Base-by-base conservation (phyloP, 441 rosid species). In the Corymbia calophylla region DNA sequence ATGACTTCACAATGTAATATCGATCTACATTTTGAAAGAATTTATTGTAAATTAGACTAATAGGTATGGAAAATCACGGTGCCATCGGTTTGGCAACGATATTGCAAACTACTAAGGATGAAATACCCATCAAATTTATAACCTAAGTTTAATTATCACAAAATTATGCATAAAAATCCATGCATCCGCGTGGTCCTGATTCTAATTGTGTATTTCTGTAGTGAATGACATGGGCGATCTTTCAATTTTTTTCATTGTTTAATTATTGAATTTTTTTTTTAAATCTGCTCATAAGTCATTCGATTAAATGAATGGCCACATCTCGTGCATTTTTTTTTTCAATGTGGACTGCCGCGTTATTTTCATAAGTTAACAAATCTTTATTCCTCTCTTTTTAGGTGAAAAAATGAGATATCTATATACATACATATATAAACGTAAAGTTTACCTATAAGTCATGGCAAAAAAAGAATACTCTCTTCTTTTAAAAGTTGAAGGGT, bases 1-100 rank as follows among this genome's bases (percentile, higher is more conserved):
- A 56, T 2, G 9, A 23, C 13, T 4, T 4, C 1, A 0, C 5
- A 56, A 9, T 23, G 6, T 23, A 27, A 56, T 9, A 56, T 56
- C 62, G 1, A 56, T 56, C 29, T 56, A 56, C 62, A 56, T 9
- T 21, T 56, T 1, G 29, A 27, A 56, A 56, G 0, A 9, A 56
- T 56, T 56, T 56, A 56, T 56, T 56, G 13, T 62, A 29, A 62
- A 56, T 56, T 56, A 23, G 29, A 23, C 62, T 23, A n/a, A 56
- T 56, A 56, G 62, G 29, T 56, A 56, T 56, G 62, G 62, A 56
- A 56, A 56, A 2, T 56, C 62, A 56, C 29, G 62, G 62, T 56
- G 62, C 62, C 62, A 56, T 56, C 23, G 62, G 62, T 56, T 23
- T 56, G 62, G 29, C 62, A 56, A 56, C 13, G 29, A 23, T 56